These are phyloP conservation scores for Holtermanniella nyarrowii DNA, from an alignment of 768 basidiomycete species.

Conservation along the genomic window DNA sequence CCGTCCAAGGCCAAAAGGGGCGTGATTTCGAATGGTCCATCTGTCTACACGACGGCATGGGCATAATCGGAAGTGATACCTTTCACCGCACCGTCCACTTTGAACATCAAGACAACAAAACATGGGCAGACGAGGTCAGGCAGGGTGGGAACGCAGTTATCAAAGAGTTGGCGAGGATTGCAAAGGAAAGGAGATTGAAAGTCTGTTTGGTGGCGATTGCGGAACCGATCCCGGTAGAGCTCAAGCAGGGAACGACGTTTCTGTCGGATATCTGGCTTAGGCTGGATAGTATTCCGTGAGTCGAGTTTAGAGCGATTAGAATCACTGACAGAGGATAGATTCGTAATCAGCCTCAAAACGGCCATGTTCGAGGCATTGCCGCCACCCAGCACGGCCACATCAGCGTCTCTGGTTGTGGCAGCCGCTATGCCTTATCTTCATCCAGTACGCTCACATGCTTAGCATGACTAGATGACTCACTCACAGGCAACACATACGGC, in stretches of 20 bases:
- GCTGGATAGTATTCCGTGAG: constrained; percentile 32
- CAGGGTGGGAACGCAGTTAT: constrained; percentile 11
- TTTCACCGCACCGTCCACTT: constrained; percentile 5
- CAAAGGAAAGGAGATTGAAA: constrained; percentile 26
- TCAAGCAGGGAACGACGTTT: constrained; percentile 13
- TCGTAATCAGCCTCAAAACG: constrained; percentile 28
- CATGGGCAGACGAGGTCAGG: constrained; percentile 10
- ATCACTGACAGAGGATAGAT: constrained; percentile 11
- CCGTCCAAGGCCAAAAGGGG: constrained; percentile 1
- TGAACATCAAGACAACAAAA: constrained; percentile 5
- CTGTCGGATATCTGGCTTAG: constrained; percentile 28
- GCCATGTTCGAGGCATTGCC: constrained; percentile 36
- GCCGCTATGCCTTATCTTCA: constrained; percentile 32
- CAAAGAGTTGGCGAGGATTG: constrained; percentile 9
- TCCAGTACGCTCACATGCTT: constrained; percentile 15
- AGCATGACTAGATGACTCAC: not conserved
- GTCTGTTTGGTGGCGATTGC: constrained; percentile 26
- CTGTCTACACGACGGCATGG: constrained; percentile 33
- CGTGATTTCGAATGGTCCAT: constrained; percentile 22
- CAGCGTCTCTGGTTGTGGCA: constrained; percentile 27
- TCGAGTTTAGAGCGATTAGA: not conserved
- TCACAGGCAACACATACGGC: constrained; percentile 32
- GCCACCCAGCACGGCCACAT: constrained; percentile 27
- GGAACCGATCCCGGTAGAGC: constrained; percentile 23
- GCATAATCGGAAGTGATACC: constrained; percentile 24